Conservation (phyloP, 2,329 filamentous ascomycete species). For the Scedosporium dehoogii region DNA sequence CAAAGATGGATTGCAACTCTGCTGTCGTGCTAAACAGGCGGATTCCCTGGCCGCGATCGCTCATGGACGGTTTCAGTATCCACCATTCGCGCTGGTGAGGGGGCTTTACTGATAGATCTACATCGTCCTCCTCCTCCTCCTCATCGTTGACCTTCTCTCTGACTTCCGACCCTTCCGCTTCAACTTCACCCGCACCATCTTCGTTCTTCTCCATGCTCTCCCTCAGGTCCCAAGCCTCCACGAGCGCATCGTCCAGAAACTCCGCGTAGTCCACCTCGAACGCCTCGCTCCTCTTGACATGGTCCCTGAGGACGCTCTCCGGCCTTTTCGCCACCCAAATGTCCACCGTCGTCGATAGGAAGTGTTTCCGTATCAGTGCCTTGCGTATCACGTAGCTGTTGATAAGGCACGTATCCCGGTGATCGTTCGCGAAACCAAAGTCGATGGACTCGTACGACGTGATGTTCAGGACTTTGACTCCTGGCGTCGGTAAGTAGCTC, state of each 20-base stretch:
- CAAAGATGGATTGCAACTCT: conserved; percentile 79
- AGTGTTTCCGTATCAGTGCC: conserved; percentile 93
- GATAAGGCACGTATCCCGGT: conserved; percentile 54
- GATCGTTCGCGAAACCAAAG: conserved; percentile 61
- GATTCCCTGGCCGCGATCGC: conserved; percentile 89
- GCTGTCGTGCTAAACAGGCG: conserved; percentile 77
- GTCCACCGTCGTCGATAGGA: conserved; percentile 71
- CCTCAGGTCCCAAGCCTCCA: conserved; percentile 80
- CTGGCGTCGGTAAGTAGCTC: conserved; percentile 22
- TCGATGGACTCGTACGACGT: conserved; percentile 79
- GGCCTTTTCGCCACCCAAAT: conserved; percentile 84
- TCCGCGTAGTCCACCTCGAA: conserved; percentile 97
- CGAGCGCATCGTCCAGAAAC: conserved; percentile 85
- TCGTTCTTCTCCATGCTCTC: conserved; percentile 66
- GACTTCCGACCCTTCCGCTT: not conserved
- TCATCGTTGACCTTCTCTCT: conserved; percentile 19
- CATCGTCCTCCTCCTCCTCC: conserved; percentile 10
- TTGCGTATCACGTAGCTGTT: conserved; percentile 96
- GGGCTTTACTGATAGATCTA: not conserved
- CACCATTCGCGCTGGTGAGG: conserved; percentile 65
- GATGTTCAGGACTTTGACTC: conserved; percentile 60
- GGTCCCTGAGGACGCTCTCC: conserved; percentile 51
- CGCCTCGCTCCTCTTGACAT: conserved; percentile 69
- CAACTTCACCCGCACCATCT: conserved; percentile 11
- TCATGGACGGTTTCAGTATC: conserved; percentile 98